phyloP scores from a whole-genome alignment of 371 early-diverging fungal species.

The Phascolomyces articulosus region DNA sequence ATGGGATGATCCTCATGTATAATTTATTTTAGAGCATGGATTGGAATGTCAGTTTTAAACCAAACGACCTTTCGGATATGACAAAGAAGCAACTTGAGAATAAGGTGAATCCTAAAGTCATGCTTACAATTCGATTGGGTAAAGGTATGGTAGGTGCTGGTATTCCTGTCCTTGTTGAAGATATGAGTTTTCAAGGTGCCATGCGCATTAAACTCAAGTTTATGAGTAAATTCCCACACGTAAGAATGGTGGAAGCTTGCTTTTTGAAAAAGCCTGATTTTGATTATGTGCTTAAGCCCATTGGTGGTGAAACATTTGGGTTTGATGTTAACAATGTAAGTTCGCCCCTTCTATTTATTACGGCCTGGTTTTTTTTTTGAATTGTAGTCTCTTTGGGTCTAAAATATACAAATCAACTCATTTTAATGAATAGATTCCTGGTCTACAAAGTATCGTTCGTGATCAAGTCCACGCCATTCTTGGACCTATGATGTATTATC shows the following conservation, averaged over 20 bases:
- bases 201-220: slow-evolving; percentile 83
- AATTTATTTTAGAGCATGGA: slow-evolving; percentile 77
- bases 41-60: slow-evolving; percentile 85
- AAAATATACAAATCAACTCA: too few species aligned
- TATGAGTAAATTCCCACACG: slow-evolving; percentile 87
- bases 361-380: neutral
- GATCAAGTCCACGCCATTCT: slow-evolving; percentile 78
- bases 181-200: slow-evolving; percentile 91
- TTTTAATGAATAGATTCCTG: slow-evolving; percentile 64
- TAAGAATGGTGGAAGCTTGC: slow-evolving; percentile 87
- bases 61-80: slow-evolving; percentile 78
- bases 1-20: too few species aligned
- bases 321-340: slow-evolving; percentile 79
- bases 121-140: slow-evolving; percentile 88
- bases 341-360: too few species aligned
- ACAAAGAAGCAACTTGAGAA: slow-evolving; percentile 64
- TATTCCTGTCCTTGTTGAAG: slow-evolving; percentile 91
- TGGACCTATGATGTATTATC: slow-evolving; percentile 84
- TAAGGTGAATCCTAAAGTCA: slow-evolving; percentile 90
- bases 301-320: slow-evolving; percentile 87
- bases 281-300: slow-evolving; percentile 94
- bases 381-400: too few species aligned
- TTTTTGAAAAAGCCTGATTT: slow-evolving; percentile 90
- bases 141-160: slow-evolving; percentile 90
- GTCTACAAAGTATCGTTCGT: slow-evolving; percentile 78